Evolutionary conservation across 768 basidiomycete species (phyloP), one percentile per base, ranked within the genome.

Genomic region (Phylloporus sp.): DNA sequence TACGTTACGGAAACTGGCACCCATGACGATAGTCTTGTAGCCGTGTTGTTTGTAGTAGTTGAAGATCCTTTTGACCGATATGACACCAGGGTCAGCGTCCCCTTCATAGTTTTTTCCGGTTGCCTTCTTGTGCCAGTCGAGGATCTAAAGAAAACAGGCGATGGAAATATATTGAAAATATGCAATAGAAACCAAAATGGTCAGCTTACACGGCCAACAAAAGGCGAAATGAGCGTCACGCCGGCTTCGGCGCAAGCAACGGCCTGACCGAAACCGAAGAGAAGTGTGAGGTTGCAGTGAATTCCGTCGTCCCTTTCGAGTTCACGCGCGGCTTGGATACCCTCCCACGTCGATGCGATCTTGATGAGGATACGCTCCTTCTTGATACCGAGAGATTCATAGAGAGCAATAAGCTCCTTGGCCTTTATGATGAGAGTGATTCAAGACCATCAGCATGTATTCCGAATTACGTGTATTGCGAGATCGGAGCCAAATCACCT

Each of bases 21-120:
- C 96, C 96, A 98, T 97, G 69, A 98, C 95, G 71, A 99, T 97
- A 59, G 96, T 99, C 63, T 93, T 90, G 81, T 99, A 98, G 50
- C 80, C 79, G 72, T 98, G 81, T 67, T 96, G 93, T 80, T 97
- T 98, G 82, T 99, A 99, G 71, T 93, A 98, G 78, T 95, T 90
- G 83, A 86, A 99, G 76, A 99, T 99, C 72, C 79, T 87, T 76
- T 90, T 86, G 53, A 99, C 96, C 33, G 90, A 93, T 69, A 82
- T 69, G 59, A 99, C 96, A 75, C 96, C 95, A 10, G 95, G 95
- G 75, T 98, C 95, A 37, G 84, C 81, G 54, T 90, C 91, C 41
- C 90, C 92, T 56, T 83, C 80, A 76, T 93, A 98, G 63, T 74
- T 78, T 75, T 87, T 85, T 38, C 91, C 91, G 48, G 87, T 82